These are phyloP conservation scores for Podospora fimiseda DNA, from an alignment of 495 filamentous ascomycete genomes.

Conservation along the genomic window DNA sequence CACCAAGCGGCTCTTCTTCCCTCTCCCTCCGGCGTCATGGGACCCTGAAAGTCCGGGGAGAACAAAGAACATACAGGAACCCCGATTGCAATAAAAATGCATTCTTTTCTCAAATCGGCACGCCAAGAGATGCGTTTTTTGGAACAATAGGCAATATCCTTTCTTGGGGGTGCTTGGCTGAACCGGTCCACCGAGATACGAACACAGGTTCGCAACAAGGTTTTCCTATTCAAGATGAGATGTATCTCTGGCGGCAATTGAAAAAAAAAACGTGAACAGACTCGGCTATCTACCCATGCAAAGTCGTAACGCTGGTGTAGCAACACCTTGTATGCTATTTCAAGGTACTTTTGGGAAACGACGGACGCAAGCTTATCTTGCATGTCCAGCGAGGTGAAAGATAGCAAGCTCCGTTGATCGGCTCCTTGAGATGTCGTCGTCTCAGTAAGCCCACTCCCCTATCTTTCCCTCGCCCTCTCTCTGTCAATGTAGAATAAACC, in stretches of 20 bases:
- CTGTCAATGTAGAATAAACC: not conserved
- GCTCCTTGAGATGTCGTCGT: not conserved
- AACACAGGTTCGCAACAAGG: not conserved
- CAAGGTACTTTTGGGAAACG: not conserved
- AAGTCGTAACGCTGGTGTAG: too few species aligned
- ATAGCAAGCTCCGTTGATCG: not conserved
- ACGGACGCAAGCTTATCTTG: not conserved
- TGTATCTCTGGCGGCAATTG: not conserved
- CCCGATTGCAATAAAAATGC: not conserved
- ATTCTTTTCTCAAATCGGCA: not conserved
- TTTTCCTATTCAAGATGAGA: not conserved
- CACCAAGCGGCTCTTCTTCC: not conserved
- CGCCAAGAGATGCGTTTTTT: not conserved
- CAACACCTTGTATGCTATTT: not conserved
- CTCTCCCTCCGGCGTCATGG: not conserved
- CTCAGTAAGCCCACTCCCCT: not conserved
- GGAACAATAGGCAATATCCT: not conserved
- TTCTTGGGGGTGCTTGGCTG: too few species aligned
- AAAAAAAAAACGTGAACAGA: not conserved
- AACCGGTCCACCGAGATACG: too few species aligned
- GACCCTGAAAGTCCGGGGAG: not conserved
- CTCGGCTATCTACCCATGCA: too few species aligned
- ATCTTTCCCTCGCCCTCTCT: too few species aligned
- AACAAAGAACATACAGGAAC: not conserved
- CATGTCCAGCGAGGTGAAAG: not conserved